Evolutionary conservation across 2,329 filamentous ascomycete genomes (phyloP).

Genomic region (Gyromitra esculenta): DNA sequence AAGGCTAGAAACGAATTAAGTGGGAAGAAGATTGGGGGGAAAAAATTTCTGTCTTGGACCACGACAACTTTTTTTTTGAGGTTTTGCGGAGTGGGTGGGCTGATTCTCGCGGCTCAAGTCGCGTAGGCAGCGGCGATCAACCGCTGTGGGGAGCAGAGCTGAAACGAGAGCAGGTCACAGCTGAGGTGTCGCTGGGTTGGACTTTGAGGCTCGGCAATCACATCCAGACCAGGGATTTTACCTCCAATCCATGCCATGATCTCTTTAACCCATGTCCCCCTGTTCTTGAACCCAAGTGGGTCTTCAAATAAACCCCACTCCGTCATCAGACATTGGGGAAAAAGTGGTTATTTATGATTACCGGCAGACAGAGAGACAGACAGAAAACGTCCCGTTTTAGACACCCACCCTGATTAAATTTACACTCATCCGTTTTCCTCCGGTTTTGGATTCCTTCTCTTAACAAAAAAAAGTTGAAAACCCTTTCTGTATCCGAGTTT

Average conservation of each 20-base stretch:
- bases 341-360: conserved; percentile 22
- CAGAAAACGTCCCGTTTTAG: conserved; percentile 35
- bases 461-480: conserved; percentile 8
- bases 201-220: background rate
- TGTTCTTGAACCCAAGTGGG: background rate
- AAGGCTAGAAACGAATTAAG: background rate
- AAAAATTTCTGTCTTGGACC: conserved; percentile 3
- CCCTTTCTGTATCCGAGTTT: conserved; percentile 4
- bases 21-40: background rate
- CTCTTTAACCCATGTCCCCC: too few relatives aligned
- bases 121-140: conserved; percentile 25
- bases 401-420: conserved; percentile 7
- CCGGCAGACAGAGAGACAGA: background rate
- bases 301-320: conserved; percentile 20
- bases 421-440: conserved; percentile 33
- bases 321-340: conserved; percentile 21
- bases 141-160: conserved; percentile 17
- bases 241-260: too few relatives aligned
- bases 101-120: conserved; percentile 26
- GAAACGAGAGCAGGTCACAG: conserved; percentile 17
- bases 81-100: conserved; percentile 5
- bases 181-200: conserved; percentile 10
- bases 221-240: background rate
- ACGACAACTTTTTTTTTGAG: conserved; percentile 5
- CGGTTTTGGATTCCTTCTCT: conserved; percentile 5